Evolutionary conservation across 306 rosid genomes (phyloP).

Genomic region (Lagenaria siceraria): DNA sequence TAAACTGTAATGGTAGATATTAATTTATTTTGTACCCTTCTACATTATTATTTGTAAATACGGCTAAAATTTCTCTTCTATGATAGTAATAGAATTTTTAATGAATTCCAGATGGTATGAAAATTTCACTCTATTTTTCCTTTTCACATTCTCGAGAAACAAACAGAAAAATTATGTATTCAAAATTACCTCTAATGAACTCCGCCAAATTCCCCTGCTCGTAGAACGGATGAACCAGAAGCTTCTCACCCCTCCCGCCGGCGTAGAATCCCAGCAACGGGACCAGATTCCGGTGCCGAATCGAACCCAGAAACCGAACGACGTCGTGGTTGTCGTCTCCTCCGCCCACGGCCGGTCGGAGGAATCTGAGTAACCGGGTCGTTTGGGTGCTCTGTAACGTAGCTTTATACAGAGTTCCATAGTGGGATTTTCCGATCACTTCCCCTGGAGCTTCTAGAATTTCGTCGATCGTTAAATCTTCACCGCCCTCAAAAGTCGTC

Average conservation of each 20-base stretch:
- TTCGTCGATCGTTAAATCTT: conserved; percentile 62
- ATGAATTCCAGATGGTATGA: too few relatives aligned
- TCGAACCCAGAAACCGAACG: neutral
- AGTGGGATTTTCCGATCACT: conserved; percentile 83
- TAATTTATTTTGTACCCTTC: too few relatives aligned
- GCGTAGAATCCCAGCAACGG: conserved; percentile 56
- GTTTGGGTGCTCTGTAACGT: conserved; percentile 44
- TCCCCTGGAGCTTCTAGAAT: conserved; percentile 93
- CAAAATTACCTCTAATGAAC: conserved; percentile 56
- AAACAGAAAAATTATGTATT: neutral
- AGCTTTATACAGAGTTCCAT: conserved; percentile 81
- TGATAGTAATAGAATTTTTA: too few relatives aligned
- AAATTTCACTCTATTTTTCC: neutral
- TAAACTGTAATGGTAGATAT: too few relatives aligned
- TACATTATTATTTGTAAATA: too few relatives aligned
- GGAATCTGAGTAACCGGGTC: conserved; percentile 61
- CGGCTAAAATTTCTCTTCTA: too few relatives aligned
- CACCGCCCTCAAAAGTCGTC: conserved; percentile 53
- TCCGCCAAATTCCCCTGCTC: conserved; percentile 58
- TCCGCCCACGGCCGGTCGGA: conserved; percentile 61
- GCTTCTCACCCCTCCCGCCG: conserved; percentile 95
- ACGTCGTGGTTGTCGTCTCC: conserved; percentile 16
- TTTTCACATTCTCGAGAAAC: neutral
- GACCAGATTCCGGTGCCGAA: conserved; percentile 36
- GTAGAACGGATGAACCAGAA: conserved; percentile 79